Evolutionary conservation across 2,329 filamentous ascomycete species (phyloP), one percentile per base, ranked within the genome.

Genomic region (Pseudovirgaria hyperparasitica): DNA sequence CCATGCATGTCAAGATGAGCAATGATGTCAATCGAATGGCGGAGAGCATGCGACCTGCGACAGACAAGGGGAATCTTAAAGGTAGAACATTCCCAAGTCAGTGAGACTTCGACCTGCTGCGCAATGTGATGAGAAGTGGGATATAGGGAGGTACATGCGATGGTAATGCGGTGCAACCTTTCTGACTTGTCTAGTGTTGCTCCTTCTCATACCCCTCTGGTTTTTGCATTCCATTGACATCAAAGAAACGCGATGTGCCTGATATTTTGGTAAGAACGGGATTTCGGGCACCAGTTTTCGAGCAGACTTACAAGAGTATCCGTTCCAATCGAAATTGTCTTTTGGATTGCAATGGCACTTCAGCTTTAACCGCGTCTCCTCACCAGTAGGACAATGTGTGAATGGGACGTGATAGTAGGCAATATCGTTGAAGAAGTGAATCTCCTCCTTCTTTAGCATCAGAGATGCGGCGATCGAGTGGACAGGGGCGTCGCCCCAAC

Each of bases 271-370:
- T 45, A 38, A 40, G 33, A 14, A 14, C 14, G 12, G 22, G 20
- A 27, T 9, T 22, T 32, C 33, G 39, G 30, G 26, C 42, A 39
- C 27, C 27, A 19, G 31, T 23, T 19, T 19, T 10, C 9, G 14
- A 22, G 16, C 20, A 9, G 34, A 64, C 82, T 65, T 72, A 92
- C 86, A 96, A 53, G 84, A 93, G 55, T 94, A 96, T 27, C 82
- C 81, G 58, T 93, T 94, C 92, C 92, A 98, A 59, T 98, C 90
- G 65, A 98, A 98, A 64, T 98, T 98, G 33, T 96, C 82, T 47
- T 78, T 76, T 6, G 90, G 87, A 49, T 98, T 85, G 62, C 90
- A 98, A 57, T 86, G 79, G 57, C 90, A 98, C 52, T 82, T 86
- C 40, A 87, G 72, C 40, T 93, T 78, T 29, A 86, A 56, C 38